Base-by-base conservation (phyloP, 2,329 filamentous ascomycete genomes). In the Lachnellula occidentalis region DNA sequence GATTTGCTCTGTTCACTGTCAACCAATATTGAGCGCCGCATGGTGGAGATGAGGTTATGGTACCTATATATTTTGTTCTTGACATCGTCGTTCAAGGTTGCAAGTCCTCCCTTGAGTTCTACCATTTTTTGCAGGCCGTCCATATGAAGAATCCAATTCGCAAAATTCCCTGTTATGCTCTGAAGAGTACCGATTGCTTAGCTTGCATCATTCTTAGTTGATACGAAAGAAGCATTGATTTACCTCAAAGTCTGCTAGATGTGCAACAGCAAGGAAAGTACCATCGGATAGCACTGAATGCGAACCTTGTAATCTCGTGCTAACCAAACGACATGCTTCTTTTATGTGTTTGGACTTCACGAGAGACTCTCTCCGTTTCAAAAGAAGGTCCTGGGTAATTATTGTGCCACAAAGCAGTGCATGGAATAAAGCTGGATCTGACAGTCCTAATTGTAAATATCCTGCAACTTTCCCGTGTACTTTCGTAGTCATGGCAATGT, bases 361-460 rank as follows among this genome's bases (percentile, higher is more conserved):
- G 15, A 24, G 5, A 17, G 50, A 53, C 27, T 53, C 43, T 11
- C 24, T 27, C 21, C 27, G 39, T 7, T 34, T 31, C 14, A 31
- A 36, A 9, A 12, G 17, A 15, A 53, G 6, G 4, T 53, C 34
- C 5, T 31, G 14, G 21, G 24, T 14, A 5, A 55, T 41, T 15
- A 48, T 42, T 21, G 48, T 24, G 17, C 53, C 47, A 24, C 47
- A 50, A 14, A 55, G 48, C n/a, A 55, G n/a, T 4, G 34, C 27
- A 24, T 55, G 53, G 7, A 55, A 51, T 15, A 55, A 24, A 8
- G 53, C 47, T 42, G 47, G 42, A 22, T 55, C 53, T 19, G 47
- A 47, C n/a, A 55, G 34, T 41, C 48, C 53, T 5, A 55, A 47
- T 19, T 41, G 31, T 9, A 55, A 45, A 41, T 47, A 50, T 31